Evolutionary conservation across 345 rosid species (phyloP), one percentile per base, ranked within the genome.

Genomic region (Pugionium cornutum): DNA sequence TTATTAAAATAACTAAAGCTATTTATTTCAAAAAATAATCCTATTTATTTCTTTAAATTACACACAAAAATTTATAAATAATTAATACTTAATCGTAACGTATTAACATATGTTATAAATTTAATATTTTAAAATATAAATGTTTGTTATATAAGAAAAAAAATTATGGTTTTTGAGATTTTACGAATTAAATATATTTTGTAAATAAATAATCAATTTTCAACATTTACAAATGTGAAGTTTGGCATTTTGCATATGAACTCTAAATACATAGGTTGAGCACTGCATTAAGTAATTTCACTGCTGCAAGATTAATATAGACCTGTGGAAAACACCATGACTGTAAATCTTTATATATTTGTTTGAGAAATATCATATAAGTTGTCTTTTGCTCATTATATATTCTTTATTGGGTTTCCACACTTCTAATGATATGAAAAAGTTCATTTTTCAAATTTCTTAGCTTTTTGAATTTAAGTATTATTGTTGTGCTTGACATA

Each of bases 401-500:
- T 54, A 62, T 62, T 70, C 27, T 62, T 69, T 64, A 42, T 48
- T 47, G 44, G 6, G 64, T 32, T 41, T 11, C 48, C 69, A 7
- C 26, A 18, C 64, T 71, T 48, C 64, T 25, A 57, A 57, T 64
- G 59, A 72, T 72, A 42, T 42, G 48, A 43, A 64, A 70, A 72
- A 36, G 61, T 43, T 50, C 54, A 42, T 34, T 42, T 54, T 43
- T 18, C 48, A 50, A 41, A 29, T 35, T 35, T 44, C 54, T 29
- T 72, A 43, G 66, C 76, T 72, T 72, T 72, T 57, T 72, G 60
- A 47, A 64, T 71, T 55, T 50, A 58, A 64, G 43, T 65, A 65
- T 58, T 58, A 42, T 41, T 40, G 49, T 26, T 64, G 59, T 72
- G 66, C 62, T 51, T 57, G 76, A 42, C 11, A 65, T 65, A 51